Evolutionary conservation across 352 stramenopile genomes (phyloP).

Genomic region (Globisporangium megalacanthum): DNA sequence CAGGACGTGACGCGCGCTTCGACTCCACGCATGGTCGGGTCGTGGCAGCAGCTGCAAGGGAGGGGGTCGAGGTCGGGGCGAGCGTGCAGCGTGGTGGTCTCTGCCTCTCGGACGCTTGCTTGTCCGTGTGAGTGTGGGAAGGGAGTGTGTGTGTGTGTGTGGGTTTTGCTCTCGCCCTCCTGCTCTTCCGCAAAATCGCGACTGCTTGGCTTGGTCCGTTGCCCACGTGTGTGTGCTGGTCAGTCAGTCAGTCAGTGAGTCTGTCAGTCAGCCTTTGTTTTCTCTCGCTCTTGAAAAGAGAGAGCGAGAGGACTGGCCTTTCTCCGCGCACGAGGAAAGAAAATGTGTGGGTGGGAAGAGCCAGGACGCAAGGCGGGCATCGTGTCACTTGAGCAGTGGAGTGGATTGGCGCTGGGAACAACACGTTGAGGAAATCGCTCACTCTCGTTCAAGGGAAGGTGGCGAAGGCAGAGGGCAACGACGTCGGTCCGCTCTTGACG

Average conservation of each 20-base stretch:
- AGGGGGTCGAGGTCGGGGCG: slow-evolving; percentile 1
- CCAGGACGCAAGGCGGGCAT: too few relatives aligned
- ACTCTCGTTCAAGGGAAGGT: too few relatives aligned
- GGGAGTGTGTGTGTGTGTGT: neutral
- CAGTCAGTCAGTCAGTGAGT: too few relatives aligned
- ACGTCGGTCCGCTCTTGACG: too few relatives aligned
- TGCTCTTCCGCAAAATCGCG: slow-evolving; percentile 24
- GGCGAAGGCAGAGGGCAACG: too few relatives aligned
- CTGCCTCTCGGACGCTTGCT: neutral
- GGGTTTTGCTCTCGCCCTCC: neutral
- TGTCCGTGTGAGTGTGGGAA: neutral
- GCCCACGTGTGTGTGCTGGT: too few relatives aligned
- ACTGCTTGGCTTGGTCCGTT: slow-evolving; percentile 13
- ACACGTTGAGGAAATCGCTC: too few relatives aligned
- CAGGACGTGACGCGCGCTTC: slow-evolving; percentile 67
- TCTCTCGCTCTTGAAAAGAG: neutral
- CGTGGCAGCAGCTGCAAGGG: slow-evolving; percentile 8
- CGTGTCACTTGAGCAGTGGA: too few relatives aligned
- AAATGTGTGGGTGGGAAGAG: too few relatives aligned
- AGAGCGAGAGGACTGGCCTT: too few relatives aligned
- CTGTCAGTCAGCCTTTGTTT: neutral
- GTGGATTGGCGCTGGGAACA: too few relatives aligned
- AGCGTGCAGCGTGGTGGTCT: neutral
- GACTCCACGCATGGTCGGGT: slow-evolving; percentile 54
- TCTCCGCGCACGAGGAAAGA: too few relatives aligned